Percentiles rank a stretch among this genome's conserved stretches.
phyloP scores from a whole-genome alignment of 371 early-diverging fungal species.

The Mucor irregularis region DNA sequence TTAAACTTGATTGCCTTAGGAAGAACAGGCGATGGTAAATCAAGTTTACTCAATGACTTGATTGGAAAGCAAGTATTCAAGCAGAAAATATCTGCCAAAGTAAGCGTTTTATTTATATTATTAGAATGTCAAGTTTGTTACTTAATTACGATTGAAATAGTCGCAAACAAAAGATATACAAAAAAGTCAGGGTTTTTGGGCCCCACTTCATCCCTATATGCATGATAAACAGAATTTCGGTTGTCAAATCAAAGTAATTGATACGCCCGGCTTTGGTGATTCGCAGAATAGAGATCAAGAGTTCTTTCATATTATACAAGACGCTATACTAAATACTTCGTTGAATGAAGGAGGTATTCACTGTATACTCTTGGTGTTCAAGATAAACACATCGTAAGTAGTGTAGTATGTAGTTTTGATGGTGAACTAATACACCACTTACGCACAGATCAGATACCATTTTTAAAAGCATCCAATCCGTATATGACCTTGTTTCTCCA shows the following conservation, averaged over 20 bases:
- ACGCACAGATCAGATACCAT: conserved; percentile 28
- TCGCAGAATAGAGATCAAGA: conserved; percentile 34
- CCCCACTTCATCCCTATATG: conserved; percentile 37
- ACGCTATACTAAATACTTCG: conserved; percentile 23
- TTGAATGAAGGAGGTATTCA: conserved; percentile 15
- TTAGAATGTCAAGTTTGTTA: background rate
- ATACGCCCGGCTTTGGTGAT: conserved; percentile 51
- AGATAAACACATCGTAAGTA: conserved; percentile 33
- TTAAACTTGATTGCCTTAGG: conserved; percentile 38
- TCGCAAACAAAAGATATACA: conserved; percentile 41
- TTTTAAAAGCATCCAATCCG: conserved; percentile 26
- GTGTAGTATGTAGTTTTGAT: background rate
- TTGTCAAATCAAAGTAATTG: conserved; percentile 29
- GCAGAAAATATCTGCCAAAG: conserved; percentile 39
- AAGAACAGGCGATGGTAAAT: conserved; percentile 52
- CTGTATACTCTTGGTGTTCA: conserved; percentile 30
- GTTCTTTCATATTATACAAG: conserved; percentile 28
- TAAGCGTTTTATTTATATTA: conserved; percentile 3
- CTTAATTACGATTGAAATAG: conserved; percentile 14
- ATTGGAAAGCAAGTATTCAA: conserved; percentile 35
- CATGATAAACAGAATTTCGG: conserved; percentile 35
- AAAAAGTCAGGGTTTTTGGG: conserved; percentile 37
- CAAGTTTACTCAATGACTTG: conserved; percentile 46
- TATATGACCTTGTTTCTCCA: conserved; percentile 20
- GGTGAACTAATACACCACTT: background rate